Evolutionary conservation across 208 protist species (phyloP), one percentile per base, ranked within the genome.

Genomic region (Willaertia magna): DNA sequence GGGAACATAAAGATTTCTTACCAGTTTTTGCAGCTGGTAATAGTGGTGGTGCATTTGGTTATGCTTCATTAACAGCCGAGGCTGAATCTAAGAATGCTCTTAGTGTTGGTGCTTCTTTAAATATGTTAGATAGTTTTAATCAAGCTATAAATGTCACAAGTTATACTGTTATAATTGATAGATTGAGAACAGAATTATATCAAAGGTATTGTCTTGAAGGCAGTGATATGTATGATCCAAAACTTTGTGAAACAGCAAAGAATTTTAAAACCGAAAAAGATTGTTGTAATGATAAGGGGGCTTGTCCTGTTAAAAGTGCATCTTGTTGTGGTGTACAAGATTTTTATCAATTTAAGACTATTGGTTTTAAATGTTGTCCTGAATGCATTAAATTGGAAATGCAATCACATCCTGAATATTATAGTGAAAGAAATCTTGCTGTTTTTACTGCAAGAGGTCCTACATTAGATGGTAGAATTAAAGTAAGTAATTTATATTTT

Each of bases 21-120:
- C 43, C 47, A 43, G 9, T 83, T 1, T 83, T 83, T 83, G 78
- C 78, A 43, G 78, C 78, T 26, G 78, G 78, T 44, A 83, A 83
- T 42, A 47, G 34, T 42, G 78, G 78, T 55, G 78, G 46, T 55
- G 30, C 26, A 43, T 49, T 46, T 55, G 78, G 78, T 26, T 83
- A 83, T 22, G 78, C 46, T 22, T 55, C 46, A 40, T 46, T 83
- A 4, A 55, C 46, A 18, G 43, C 7, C 26, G 78, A 83, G 26
- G 26, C 46, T 18, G 78, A 83, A 42, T 4, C 78, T 2, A 83
- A 83, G n/a, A 83, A 83, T 83, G 46, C n/a, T 43, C 16, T 83
- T n/a, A 18, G n/a, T 42, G 34, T 83, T 55, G 78, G 78, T 9
- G 78, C 78, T 40, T 43, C 46, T 44, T 30, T 55, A 30, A 55